Percentiles rank a stretch among this genome's conserved stretches.
phyloP scores from a whole-genome alignment of 2,329 filamentous ascomycete species.

The Colletotrichum tropicale region DNA sequence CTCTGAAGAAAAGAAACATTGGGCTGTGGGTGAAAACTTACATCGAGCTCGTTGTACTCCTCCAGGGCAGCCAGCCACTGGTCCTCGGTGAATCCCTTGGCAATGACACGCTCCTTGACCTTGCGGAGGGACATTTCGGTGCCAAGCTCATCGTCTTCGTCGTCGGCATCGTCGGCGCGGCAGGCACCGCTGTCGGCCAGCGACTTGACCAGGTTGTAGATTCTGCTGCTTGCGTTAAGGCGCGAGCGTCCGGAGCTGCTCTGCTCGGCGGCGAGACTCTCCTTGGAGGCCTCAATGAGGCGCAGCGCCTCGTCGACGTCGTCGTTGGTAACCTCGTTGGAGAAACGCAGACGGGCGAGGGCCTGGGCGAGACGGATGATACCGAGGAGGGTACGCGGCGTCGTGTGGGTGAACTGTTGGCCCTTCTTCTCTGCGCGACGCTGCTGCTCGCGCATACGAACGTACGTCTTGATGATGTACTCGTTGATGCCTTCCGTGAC shows the following conservation, averaged over 20 bases:
- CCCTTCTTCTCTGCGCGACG: slow-evolving; percentile 89
- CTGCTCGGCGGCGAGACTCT: slow-evolving; percentile 79
- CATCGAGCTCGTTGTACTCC: slow-evolving; percentile 87
- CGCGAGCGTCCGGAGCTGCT: slow-evolving; percentile 62
- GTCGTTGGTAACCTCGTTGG: slow-evolving; percentile 81
- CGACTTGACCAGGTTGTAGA: slow-evolving; percentile 91
- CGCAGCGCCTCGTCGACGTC: slow-evolving; percentile 96
- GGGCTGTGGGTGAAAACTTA: slow-evolving; percentile 59
- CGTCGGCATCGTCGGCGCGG: slow-evolving; percentile 71
- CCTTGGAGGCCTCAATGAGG: slow-evolving; percentile 91
- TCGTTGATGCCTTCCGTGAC: slow-evolving; percentile 88
- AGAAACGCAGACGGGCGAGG: slow-evolving; percentile 89
- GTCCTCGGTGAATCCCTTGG: slow-evolving; percentile 95
- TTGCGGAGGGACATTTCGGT: slow-evolving; percentile 84
- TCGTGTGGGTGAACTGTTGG: slow-evolving; percentile 93
- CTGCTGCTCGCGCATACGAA: slow-evolving; percentile 90
- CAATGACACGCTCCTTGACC: slow-evolving; percentile 89
- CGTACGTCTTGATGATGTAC: slow-evolving; percentile 97
- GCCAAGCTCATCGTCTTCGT: slow-evolving; percentile 54
- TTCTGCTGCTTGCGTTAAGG: slow-evolving; percentile 83
- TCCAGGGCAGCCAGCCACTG: slow-evolving; percentile 87
- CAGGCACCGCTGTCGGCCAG: slow-evolving; percentile 88
- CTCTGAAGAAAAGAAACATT: not conserved
- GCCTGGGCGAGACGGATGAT: slow-evolving; percentile 93
- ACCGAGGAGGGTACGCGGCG: slow-evolving; percentile 90